Evolutionary conservation across 441 rosid genomes (phyloP).

Genomic region (Dalechampia spathulata): DNA sequence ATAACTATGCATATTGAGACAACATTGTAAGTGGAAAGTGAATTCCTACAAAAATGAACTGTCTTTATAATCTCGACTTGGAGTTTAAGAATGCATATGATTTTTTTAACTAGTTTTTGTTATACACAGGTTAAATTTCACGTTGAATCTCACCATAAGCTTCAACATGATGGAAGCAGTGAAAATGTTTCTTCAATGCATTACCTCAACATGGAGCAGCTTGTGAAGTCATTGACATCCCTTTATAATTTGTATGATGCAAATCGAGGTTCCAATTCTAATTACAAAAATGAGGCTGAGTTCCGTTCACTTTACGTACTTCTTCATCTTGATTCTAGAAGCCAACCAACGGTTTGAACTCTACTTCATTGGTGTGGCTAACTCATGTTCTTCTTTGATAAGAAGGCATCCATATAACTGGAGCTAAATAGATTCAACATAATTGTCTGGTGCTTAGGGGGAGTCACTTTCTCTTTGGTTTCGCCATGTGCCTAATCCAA

Average conservation of each 20-base stretch:
- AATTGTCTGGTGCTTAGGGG: slow-evolving; percentile 41
- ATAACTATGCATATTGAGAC: background rate
- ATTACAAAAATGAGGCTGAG: slow-evolving; percentile 55
- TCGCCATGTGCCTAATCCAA: slow-evolving; percentile 38
- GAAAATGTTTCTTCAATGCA: slow-evolving; percentile 46
- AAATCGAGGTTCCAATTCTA: slow-evolving; percentile 33
- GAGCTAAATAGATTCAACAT: slow-evolving; percentile 8
- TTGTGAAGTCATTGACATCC: slow-evolving; percentile 58
- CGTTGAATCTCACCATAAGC: slow-evolving; percentile 67
- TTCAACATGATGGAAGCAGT: slow-evolving; percentile 31
- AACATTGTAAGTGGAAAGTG: background rate
- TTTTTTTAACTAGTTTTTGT: slow-evolving; percentile 1
- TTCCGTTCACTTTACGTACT: slow-evolving; percentile 73
- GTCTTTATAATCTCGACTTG: background rate
- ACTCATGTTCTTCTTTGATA: slow-evolving; percentile 4
- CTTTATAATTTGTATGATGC: slow-evolving; percentile 67
- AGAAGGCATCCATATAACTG: background rate
- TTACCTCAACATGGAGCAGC: slow-evolving; percentile 87
- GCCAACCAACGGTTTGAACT: slow-evolving; percentile 47
- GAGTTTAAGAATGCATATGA: background rate
- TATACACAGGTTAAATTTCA: slow-evolving; percentile 69
- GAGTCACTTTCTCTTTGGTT: slow-evolving; percentile 84
- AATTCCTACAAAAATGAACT: no score
- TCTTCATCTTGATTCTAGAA: slow-evolving; percentile 61
- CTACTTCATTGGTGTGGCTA: slow-evolving; percentile 16